These are phyloP conservation scores for Penicillium chermesinum DNA, from an alignment of 495 filamentous ascomycete genomes.

Conservation along the genomic window DNA sequence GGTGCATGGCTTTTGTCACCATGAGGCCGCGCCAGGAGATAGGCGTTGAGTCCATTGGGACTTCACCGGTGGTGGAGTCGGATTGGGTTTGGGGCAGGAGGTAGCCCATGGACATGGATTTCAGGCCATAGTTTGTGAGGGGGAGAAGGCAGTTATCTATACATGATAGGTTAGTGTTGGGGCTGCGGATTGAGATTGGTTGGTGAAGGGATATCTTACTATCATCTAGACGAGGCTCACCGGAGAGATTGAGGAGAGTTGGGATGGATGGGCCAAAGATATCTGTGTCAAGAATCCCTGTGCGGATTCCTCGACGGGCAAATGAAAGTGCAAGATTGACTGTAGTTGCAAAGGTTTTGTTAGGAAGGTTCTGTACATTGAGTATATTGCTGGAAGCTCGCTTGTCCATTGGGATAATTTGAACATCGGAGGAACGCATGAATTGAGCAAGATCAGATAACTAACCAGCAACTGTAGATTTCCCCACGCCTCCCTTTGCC, in stretches of 20 bases:
- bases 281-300: slow-evolving; percentile 89
- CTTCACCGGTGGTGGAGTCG: slow-evolving; percentile 15
- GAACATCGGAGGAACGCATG: not conserved
- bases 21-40: slow-evolving; percentile 97
- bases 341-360: slow-evolving; percentile 22
- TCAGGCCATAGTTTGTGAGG: slow-evolving; percentile 90
- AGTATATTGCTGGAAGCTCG: too few species aligned
- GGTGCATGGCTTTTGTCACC: slow-evolving; percentile 96
- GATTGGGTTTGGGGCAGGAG: slow-evolving; percentile 51
- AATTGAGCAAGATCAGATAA: not conserved
- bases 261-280: slow-evolving; percentile 96
- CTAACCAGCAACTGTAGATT: slow-evolving; percentile 82
- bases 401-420: too few species aligned
- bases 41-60: slow-evolving; percentile 61
- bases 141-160: slow-evolving; percentile 78
- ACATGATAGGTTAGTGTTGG: slow-evolving; percentile 6
- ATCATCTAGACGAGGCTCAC: slow-evolving; percentile 62
- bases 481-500: slow-evolving; percentile 95
- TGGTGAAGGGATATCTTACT: slow-evolving; percentile 33
- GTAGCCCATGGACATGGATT: slow-evolving; percentile 98
- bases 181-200: not conserved
- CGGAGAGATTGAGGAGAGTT: slow-evolving; percentile 75
- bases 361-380: too few species aligned
- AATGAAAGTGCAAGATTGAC: slow-evolving; percentile 86
- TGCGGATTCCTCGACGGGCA: slow-evolving; percentile 69